A percentile compares a stretch with the other conserved stretches of the same genome.
phyloP scores from a whole-genome alignment of 1,284 basidiomycete species.

The Apiotrichum laibachii region DNA sequence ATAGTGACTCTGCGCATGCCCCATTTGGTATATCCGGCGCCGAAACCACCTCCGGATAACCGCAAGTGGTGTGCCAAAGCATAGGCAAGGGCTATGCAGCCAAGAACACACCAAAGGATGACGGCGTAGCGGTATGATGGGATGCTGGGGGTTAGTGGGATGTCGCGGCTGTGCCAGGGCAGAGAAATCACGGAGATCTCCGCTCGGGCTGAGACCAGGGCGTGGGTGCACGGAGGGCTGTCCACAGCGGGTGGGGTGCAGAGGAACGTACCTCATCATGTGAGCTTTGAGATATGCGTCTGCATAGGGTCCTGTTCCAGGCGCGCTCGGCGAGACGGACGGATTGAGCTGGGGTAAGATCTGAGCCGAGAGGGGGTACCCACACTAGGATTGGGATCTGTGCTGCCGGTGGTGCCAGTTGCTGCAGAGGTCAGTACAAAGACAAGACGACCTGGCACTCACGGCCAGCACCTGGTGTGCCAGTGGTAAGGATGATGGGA shows the following conservation, averaged over 20 bases:
- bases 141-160: slow-evolving; percentile 19
- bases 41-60: slow-evolving; percentile 36
- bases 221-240: no score
- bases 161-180: no score
- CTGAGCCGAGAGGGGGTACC: neutral
- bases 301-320: slow-evolving; percentile 1
- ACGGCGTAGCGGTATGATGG: slow-evolving; percentile 49
- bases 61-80: slow-evolving; percentile 45
- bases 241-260: no score
- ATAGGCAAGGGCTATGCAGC: slow-evolving; percentile 35
- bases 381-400: neutral
- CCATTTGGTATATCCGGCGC: slow-evolving; percentile 41
- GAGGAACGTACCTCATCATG: slow-evolving; percentile 42
- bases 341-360: neutral
- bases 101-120: slow-evolving; percentile 44
- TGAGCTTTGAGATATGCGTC: slow-evolving; percentile 40
- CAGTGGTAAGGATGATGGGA: neutral
- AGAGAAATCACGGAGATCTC: no score
- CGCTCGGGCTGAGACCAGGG: no score
- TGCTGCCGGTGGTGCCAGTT: neutral
- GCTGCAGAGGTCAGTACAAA: neutral
- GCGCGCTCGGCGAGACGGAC: neutral
- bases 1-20: slow-evolving; percentile 34
- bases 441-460: neutral
- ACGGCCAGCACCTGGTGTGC: neutral